Percentiles rank a stretch among this genome's conserved stretches.
Conservation (phyloP, 2,329 filamentous ascomycete genomes). For the Aspergillus ustus region DNA sequence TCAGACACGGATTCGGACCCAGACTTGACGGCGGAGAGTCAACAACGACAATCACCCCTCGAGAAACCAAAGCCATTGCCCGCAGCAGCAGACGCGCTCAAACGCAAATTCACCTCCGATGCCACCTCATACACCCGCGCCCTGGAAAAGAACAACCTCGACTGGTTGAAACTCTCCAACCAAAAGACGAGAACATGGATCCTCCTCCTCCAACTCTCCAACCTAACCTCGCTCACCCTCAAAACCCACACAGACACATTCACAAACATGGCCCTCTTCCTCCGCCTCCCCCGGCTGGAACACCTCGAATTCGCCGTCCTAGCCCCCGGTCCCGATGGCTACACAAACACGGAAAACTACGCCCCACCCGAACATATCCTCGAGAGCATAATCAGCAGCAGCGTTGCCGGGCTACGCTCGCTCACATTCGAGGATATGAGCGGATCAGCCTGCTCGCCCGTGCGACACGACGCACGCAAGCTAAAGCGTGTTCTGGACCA, state of each 20-base stretch:
- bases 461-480: no score
- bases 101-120: neutral
- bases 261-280: neutral
- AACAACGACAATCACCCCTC: neutral
- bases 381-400: no score
- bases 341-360: no score
- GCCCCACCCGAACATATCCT: no score
- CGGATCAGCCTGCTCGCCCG: no score
- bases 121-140: neutral
- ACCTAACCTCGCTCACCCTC: neutral
- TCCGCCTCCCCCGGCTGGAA: neutral
- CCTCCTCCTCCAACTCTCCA: neutral
- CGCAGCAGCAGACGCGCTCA: neutral
- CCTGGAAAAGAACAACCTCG: neutral
- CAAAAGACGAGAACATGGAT: neutral
- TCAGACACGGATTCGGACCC: neutral
- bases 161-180: neutral
- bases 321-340: no score
- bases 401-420: no score
- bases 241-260: neutral
- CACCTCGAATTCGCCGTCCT: no score
- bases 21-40: neutral
- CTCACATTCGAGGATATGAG: no score
- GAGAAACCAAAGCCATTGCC: neutral
- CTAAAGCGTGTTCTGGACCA: no score